Evolutionary conservation across 2,329 filamentous ascomycete species (phyloP).

Genomic region (Seiridium unicorne): DNA sequence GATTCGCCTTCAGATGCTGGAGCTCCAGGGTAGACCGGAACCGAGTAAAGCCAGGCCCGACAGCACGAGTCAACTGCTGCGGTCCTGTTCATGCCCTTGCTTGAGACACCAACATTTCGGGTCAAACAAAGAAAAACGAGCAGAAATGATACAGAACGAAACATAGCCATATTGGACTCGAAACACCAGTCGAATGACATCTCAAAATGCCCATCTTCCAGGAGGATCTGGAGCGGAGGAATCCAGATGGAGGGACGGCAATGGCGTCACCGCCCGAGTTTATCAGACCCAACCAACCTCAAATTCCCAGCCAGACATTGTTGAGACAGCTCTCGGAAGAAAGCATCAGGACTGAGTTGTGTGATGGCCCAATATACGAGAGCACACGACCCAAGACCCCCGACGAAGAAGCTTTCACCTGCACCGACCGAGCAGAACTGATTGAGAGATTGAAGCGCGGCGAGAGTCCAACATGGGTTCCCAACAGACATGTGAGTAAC

Average conservation of each 20-base stretch:
- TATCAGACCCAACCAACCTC: constrained; percentile 1
- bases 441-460: constrained; percentile 82
- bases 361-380: constrained; percentile 54
- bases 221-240: constrained; percentile 42
- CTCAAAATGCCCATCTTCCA: constrained; percentile 58
- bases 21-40: background rate
- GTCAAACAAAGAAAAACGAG: constrained; percentile 1
- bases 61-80: constrained; percentile 14
- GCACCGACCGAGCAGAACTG: constrained; percentile 69
- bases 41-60: constrained; percentile 13
- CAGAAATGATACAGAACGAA: constrained; percentile 2
- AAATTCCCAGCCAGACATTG: constrained; percentile 10
- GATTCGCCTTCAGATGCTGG: background rate
- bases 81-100: background rate
- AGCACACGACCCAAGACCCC: constrained; percentile 33
- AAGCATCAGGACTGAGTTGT: constrained; percentile 59
- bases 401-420: constrained; percentile 28
- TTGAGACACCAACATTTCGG: background rate
- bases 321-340: constrained; percentile 52
- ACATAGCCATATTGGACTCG: background rate
- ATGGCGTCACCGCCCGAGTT: constrained; percentile 22
- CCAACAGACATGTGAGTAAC: constrained; percentile 50
- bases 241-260: constrained; percentile 19
- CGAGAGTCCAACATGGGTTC: constrained; percentile 73
- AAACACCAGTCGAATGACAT: constrained; percentile 9